A percentile compares a stretch with the other conserved stretches of the same genome.
Conservation (phyloP, 2,329 filamentous ascomycete genomes). For the Alternaria sp. region DNA sequence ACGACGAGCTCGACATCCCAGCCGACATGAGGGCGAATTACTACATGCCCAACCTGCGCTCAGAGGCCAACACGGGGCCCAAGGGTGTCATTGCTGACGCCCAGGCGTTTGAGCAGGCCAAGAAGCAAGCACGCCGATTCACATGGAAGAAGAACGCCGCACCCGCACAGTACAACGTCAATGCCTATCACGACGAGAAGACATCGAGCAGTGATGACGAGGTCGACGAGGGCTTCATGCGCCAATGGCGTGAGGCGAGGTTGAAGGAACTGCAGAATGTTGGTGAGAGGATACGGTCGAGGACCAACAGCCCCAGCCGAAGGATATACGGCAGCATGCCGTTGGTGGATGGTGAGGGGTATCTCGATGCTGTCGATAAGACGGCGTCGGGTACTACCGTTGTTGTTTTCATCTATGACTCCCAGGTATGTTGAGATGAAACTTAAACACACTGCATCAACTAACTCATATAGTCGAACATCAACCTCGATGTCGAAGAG, state of each 20-base stretch:
- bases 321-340: conserved; percentile 80
- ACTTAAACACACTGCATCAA: not conserved
- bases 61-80: conserved; percentile 76
- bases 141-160: conserved; percentile 39
- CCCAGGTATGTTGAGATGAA: not conserved
- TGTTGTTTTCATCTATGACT: conserved; percentile 73
- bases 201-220: conserved; percentile 56
- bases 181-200: conserved; percentile 59
- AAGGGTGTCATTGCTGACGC: conserved; percentile 89
- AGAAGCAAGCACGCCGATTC: conserved; percentile 45
- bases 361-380: conserved; percentile 95
- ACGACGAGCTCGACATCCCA: conserved; percentile 53
- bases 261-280: conserved; percentile 75
- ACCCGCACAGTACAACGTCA: conserved; percentile 28
- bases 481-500: conserved; percentile 78
- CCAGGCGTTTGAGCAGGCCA: conserved; percentile 73
- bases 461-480: conserved; percentile 66
- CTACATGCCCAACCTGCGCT: conserved; percentile 66
- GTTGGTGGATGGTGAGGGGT: conserved; percentile 86
- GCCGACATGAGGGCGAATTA: conserved; percentile 64
- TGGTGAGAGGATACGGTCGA: conserved; percentile 62
- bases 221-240: conserved; percentile 81
- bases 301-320: conserved; percentile 77
- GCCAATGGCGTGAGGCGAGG: conserved; percentile 82
- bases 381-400: conserved; percentile 81